A percentile compares a stretch with the other conserved stretches of the same genome.
Evolutionary conservation across 495 filamentous ascomycete genomes (phyloP).

Genomic region (Xylaria acuta): DNA sequence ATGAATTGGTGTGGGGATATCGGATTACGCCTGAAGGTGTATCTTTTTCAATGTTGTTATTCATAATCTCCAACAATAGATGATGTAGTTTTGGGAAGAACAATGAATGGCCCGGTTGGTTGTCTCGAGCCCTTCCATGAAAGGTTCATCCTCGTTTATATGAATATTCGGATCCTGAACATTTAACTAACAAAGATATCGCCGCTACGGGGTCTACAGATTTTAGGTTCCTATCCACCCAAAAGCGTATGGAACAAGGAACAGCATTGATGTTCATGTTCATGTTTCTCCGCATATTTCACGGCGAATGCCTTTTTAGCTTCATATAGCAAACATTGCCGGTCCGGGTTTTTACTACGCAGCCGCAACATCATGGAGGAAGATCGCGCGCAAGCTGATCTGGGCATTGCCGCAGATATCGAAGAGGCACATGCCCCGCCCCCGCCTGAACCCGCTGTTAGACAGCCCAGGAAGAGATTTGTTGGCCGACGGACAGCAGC

Average conservation of each 20-base stretch:
- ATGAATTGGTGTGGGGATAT: background rate
- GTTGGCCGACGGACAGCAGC: constrained; percentile 69
- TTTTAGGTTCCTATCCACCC: constrained; percentile 4
- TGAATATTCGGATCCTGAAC: background rate
- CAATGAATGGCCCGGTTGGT: no score
- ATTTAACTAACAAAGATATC: constrained; percentile 8
- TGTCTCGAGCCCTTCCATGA: background rate
- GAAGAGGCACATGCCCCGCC: constrained; percentile 52
- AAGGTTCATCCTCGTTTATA: background rate
- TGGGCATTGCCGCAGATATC: constrained; percentile 62
- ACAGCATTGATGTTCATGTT: background rate
- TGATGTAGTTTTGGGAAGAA: background rate
- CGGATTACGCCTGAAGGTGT: no score
- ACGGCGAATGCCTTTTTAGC: background rate
- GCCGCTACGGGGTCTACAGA: background rate
- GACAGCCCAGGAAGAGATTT: constrained; percentile 79
- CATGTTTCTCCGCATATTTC: background rate
- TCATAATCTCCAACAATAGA: background rate
- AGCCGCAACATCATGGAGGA: constrained; percentile 53
- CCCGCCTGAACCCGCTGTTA: constrained; percentile 38
- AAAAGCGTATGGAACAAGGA: background rate
- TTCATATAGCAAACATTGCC: background rate
- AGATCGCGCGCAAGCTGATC: constrained; percentile 56
- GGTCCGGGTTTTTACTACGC: background rate
- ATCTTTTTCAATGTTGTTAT: no score